These are phyloP conservation scores for Mycena rosella DNA, from an alignment of 768 basidiomycete genomes.

Conservation along the genomic window DNA sequence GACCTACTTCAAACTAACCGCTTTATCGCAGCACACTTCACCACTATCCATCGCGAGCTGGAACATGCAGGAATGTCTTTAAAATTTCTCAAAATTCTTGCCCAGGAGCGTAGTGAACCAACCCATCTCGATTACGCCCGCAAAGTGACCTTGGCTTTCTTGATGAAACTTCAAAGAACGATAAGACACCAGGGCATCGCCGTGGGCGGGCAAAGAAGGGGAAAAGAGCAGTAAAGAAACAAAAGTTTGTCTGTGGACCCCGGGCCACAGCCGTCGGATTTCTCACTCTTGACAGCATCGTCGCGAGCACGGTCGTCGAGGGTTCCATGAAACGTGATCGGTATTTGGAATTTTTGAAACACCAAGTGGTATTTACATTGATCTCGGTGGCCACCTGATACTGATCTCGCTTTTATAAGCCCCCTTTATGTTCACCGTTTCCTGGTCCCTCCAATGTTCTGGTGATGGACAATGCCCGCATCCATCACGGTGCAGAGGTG, in stretches of 20 bases:
- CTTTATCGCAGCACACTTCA: constrained; percentile 49
- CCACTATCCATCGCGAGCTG: too few species aligned
- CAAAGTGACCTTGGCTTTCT: not conserved
- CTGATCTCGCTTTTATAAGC: not conserved
- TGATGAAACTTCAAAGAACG: not conserved
- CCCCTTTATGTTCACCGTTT: not conserved
- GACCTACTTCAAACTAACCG: constrained; percentile 42
- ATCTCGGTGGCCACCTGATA: not conserved
- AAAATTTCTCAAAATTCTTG: constrained; percentile 48
- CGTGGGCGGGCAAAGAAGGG: not conserved
- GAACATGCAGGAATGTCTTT: constrained; percentile 38
- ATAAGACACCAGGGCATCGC: not conserved
- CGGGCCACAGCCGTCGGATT: not conserved
- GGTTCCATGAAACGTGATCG: not conserved
- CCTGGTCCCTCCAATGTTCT: not conserved
- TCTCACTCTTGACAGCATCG: not conserved
- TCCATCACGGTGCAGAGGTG: not conserved
- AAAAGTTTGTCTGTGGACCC: not conserved
- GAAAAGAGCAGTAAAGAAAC: not conserved
- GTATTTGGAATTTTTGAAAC: not conserved
- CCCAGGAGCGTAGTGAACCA: constrained; percentile 45
- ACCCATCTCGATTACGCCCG: not conserved
- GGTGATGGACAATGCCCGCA: too few species aligned
- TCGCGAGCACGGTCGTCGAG: not conserved
- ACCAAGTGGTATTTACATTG: not conserved